A percentile compares a stretch with the other conserved stretches of the same genome.
These are phyloP conservation scores for Floccularia luteovirens DNA, from an alignment of 768 basidiomycete species.

Conservation along the genomic window DNA sequence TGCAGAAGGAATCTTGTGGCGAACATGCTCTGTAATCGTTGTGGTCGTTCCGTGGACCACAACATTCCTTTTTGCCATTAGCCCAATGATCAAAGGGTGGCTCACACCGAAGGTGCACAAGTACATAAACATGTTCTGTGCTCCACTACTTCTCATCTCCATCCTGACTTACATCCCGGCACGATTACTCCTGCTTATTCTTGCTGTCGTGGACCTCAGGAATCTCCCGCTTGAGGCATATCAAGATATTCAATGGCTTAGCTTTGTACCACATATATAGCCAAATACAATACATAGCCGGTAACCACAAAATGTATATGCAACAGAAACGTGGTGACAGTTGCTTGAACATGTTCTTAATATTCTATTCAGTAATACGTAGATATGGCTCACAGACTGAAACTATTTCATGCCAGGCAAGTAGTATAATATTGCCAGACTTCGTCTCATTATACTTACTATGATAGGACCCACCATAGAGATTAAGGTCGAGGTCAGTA, in stretches of 20 bases:
- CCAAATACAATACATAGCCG: too few relatives aligned
- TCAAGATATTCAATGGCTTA: neutral
- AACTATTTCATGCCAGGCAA: too few relatives aligned
- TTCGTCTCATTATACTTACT: too few relatives aligned
- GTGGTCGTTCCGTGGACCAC: neutral
- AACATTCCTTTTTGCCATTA: neutral
- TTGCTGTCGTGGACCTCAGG: neutral
- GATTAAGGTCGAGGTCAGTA: too few relatives aligned
- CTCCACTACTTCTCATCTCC: neutral
- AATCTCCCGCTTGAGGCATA: neutral
- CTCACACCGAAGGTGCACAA: neutral
- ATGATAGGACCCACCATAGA: too few relatives aligned
- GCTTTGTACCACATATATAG: neutral
- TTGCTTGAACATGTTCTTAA: too few relatives aligned
- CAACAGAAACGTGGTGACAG: too few relatives aligned
- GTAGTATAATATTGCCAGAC: too few relatives aligned
- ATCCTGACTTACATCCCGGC: neutral
- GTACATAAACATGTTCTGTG: neutral
- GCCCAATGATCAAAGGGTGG: too few relatives aligned
- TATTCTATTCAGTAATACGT: too few relatives aligned
- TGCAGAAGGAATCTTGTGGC: neutral
- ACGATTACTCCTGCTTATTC: neutral
- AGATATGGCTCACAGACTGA: too few relatives aligned
- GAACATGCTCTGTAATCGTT: neutral
- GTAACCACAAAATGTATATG: too few relatives aligned